Evolutionary conservation across 148 eudicot species (phyloP).

Genomic region (Camellia japonica): DNA sequence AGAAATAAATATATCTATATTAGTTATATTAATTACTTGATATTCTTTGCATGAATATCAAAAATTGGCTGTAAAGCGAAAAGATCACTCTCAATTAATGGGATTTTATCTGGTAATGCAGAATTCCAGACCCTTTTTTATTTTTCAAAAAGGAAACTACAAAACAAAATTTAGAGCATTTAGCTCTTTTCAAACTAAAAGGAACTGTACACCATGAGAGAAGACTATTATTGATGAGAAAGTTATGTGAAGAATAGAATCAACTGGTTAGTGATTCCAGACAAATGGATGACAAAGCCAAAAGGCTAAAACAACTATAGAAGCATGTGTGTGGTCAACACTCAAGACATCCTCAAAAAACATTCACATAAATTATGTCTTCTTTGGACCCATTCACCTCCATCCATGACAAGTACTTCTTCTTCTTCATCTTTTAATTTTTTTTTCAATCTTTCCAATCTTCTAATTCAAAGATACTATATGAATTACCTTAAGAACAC

Average conservation of each 20-base stretch:
- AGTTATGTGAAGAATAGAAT: not conserved
- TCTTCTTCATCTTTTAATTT: not conserved
- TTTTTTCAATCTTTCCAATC: not conserved
- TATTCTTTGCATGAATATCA: not conserved
- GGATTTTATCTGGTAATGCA: not conserved
- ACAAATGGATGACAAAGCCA: not conserved
- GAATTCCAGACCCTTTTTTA: not conserved
- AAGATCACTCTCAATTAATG: not conserved
- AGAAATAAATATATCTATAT: no score
- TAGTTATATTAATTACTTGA: no score
- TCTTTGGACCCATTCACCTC: not conserved
- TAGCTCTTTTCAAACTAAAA: not conserved
- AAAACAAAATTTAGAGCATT: not conserved
- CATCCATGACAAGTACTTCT: not conserved
- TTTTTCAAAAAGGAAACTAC: not conserved
- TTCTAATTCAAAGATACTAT: not conserved
- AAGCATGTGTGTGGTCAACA: no score
- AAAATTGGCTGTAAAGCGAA: not conserved
- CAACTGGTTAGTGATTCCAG: constrained; percentile 4
- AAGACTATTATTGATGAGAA: not conserved
- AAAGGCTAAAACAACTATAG: not conserved
- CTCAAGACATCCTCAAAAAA: no score
- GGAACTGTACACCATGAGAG: not conserved
- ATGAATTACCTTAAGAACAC: no score
- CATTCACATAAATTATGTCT: not conserved